Percentiles rank a stretch among this genome's conserved stretches.
These are phyloP conservation scores for Cordyceps fumosorosea DNA, from an alignment of 2,329 filamentous ascomycete genomes.

Conservation along the genomic window DNA sequence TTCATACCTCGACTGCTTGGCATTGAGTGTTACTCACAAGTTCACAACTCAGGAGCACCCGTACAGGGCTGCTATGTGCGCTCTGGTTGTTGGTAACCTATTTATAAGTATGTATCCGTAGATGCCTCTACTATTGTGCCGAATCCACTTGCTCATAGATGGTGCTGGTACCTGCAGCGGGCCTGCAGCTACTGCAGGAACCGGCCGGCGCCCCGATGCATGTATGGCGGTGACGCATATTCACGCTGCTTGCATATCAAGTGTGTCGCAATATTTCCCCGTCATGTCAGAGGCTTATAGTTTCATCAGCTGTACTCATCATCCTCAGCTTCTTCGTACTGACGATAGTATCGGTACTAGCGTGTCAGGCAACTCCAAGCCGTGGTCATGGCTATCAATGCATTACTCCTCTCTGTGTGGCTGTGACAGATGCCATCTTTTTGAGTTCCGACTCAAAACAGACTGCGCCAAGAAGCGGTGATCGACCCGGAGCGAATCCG, in stretches of 20 bases:
- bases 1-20: background rate
- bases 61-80: background rate
- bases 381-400: background rate
- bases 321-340: background rate
- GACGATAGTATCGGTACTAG: background rate
- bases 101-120: too few species aligned
- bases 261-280: background rate
- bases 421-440: background rate
- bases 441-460: background rate
- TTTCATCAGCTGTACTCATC: background rate
- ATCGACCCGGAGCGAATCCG: background rate
- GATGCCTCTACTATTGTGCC: too few species aligned
- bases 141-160: background rate
- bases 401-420: background rate
- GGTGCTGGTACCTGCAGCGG: background rate
- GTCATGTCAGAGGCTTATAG: background rate
- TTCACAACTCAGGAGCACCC: background rate
- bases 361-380: background rate
- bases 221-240: background rate
- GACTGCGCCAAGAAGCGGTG: background rate
- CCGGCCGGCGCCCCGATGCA: background rate
- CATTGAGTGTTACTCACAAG: background rate
- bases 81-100: background rate
- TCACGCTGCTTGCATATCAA: background rate
- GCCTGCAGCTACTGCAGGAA: constrained; percentile 1